phyloP scores from a whole-genome alignment of 352 stramenopile species.

The Peronosclerospora sorghi region DNA sequence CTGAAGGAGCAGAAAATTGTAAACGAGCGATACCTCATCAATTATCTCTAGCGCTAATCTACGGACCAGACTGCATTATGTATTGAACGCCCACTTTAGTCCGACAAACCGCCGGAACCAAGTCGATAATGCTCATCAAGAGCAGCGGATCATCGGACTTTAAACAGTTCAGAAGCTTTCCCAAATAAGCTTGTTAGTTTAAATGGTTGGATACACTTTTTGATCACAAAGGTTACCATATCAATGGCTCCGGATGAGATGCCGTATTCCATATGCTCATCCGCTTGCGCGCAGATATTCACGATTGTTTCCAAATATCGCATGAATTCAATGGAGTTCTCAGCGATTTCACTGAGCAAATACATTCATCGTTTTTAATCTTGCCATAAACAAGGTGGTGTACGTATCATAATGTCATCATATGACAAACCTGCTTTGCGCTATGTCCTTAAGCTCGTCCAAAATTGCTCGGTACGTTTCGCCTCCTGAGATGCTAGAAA shows the following conservation, averaged over 20 bases:
- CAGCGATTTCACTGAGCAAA: conserved; percentile 20
- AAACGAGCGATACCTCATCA: background rate
- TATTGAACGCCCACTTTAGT: conserved; percentile 53
- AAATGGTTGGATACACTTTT: background rate
- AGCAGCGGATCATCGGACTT: conserved; percentile 72
- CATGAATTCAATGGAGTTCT: conserved; percentile 66
- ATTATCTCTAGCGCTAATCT: background rate
- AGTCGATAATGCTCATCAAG: conserved; percentile 76
- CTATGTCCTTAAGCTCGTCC: conserved; percentile 33
- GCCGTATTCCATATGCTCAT: conserved; percentile 51
- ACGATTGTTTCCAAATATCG: conserved; percentile 68
- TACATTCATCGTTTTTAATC: conserved; percentile 3
- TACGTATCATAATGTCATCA: background rate
- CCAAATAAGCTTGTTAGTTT: conserved; percentile 2
- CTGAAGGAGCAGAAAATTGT: conserved; percentile 18
- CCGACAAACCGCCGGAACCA: conserved; percentile 59
- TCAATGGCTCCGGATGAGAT: conserved; percentile 33
- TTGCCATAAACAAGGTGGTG: background rate
- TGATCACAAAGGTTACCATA: conserved; percentile 14
- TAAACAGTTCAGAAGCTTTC: conserved; percentile 56
- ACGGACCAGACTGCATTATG: conserved; percentile 71
- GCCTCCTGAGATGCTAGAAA: conserved; percentile 28
- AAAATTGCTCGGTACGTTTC: conserved; percentile 39
- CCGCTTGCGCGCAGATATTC: conserved; percentile 40
- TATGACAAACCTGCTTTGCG: conserved; percentile 33